Conservation (phyloP, 495 filamentous ascomycete genomes). For the Penicillium robsamsonii region DNA sequence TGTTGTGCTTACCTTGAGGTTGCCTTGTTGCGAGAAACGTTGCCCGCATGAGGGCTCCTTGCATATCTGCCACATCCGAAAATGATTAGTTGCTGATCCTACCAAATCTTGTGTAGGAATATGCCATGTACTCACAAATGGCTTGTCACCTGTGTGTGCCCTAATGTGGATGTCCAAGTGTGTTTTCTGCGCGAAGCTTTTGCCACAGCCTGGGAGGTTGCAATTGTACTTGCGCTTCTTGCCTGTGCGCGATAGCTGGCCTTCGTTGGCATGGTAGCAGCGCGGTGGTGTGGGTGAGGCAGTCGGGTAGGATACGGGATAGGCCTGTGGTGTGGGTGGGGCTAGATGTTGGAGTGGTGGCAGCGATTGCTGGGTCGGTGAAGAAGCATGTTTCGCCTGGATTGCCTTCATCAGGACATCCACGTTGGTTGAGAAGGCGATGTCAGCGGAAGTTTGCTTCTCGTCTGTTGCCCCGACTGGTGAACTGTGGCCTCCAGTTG, state of each 20-base stretch:
- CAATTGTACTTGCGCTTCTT: slow-evolving; percentile 65
- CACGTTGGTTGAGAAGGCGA: slow-evolving; percentile 75
- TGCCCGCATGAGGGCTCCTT: slow-evolving; percentile 71
- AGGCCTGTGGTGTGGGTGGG: slow-evolving; percentile 19
- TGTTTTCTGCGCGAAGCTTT: slow-evolving; percentile 87
- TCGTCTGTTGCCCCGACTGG: slow-evolving; percentile 1
- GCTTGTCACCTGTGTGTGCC: slow-evolving; percentile 87
- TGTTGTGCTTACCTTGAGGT: slow-evolving; percentile 65
- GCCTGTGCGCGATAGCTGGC: slow-evolving; percentile 32
- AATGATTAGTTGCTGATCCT: slow-evolving; percentile 2
- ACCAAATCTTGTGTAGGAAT: background rate
- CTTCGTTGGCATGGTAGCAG: slow-evolving; percentile 27
- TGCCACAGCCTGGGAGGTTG: slow-evolving; percentile 69
- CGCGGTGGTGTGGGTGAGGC: slow-evolving; percentile 21
- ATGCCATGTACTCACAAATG: slow-evolving; percentile 66
- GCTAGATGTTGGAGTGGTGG: slow-evolving; percentile 38
- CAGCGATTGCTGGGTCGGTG: slow-evolving; percentile 32
- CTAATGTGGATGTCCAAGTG: slow-evolving; percentile 89
- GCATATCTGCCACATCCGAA: slow-evolving; percentile 56
- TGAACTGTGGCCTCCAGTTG: slow-evolving; percentile 8
- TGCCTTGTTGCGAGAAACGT: slow-evolving; percentile 84
- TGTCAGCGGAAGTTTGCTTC: slow-evolving; percentile 34
- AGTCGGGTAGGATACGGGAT: slow-evolving; percentile 31
- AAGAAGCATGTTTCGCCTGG: slow-evolving; percentile 60
- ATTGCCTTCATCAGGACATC: slow-evolving; percentile 93